phyloP scores from a whole-genome alignment of 345 rosid species.

The Mercurialis annua region DNA sequence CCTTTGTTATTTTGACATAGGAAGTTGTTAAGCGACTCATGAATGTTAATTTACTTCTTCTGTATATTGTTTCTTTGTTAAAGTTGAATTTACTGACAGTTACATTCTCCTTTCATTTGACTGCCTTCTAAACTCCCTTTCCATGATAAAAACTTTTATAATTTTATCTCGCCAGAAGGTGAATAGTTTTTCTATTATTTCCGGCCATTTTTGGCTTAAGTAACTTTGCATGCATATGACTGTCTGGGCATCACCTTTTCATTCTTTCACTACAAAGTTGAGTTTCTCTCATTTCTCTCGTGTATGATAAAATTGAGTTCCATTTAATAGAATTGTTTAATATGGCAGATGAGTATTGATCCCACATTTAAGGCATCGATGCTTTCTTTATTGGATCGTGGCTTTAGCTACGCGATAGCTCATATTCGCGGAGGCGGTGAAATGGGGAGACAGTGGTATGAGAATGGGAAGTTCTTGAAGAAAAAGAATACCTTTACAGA shows the following conservation, averaged over 20 bases:
- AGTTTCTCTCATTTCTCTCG: neutral
- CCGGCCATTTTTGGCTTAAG: neutral
- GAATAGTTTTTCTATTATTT: neutral
- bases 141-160: neutral
- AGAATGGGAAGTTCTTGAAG: constrained; percentile 77
- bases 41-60: too few relatives aligned
- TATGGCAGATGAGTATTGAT: constrained; percentile 53
- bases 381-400: constrained; percentile 84
- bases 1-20: too few relatives aligned
- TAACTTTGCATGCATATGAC: too few relatives aligned
- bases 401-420: constrained; percentile 76
- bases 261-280: neutral
- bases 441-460: constrained; percentile 98
- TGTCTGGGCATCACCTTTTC: neutral
- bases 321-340: neutral
- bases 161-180: neutral
- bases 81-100: too few relatives aligned
- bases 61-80: too few relatives aligned
- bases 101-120: too few relatives aligned
- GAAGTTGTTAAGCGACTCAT: too few relatives aligned
- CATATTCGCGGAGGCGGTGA: constrained; percentile 98
- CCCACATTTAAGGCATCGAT: constrained; percentile 68
- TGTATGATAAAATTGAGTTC: neutral
- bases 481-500: constrained; percentile 89
- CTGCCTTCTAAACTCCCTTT: neutral